These are phyloP conservation scores for Niveomyces coronatus DNA, from an alignment of 2,329 filamentous ascomycete species.

Conservation along the genomic window DNA sequence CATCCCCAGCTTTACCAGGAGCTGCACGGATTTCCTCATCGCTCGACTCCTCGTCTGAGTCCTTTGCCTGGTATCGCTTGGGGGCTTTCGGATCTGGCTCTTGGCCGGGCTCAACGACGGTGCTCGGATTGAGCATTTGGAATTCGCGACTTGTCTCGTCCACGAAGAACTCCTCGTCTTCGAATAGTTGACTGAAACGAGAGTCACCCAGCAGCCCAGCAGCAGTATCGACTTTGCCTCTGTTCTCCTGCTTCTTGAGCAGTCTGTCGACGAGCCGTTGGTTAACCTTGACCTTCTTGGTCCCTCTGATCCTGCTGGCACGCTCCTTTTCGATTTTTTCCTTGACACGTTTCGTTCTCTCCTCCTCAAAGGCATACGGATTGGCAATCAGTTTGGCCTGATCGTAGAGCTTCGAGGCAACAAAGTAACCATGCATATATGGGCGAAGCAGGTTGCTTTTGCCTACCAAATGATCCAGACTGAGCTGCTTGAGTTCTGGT, in stretches of 20 bases:
- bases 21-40: conserved; percentile 21
- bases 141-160: conserved; percentile 87
- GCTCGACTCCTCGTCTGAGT: conserved; percentile 34
- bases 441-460: conserved; percentile 82
- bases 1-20: conserved; percentile 22
- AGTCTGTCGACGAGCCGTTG: conserved; percentile 67
- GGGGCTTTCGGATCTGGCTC: conserved; percentile 24
- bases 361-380: conserved; percentile 87
- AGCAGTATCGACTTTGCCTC: conserved; percentile 45
- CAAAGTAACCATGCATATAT: conserved; percentile 99
- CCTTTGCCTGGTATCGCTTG: conserved; percentile 27
- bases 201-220: conserved; percentile 68
- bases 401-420: conserved; percentile 89
- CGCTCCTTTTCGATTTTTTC: conserved; percentile 96
- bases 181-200: conserved; percentile 81
- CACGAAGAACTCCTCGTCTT: conserved; percentile 85
- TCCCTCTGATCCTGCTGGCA: conserved; percentile 86
- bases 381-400: conserved; percentile 89
- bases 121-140: conserved; percentile 80
- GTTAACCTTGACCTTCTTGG: conserved; percentile 98
- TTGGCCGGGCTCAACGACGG: conserved; percentile 32
- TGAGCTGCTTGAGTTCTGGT: conserved; percentile 75
- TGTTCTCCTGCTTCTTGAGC: conserved; percentile 53
- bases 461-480: conserved; percentile 79
- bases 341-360: conserved; percentile 80